These are phyloP conservation scores for Colletotrichum tamarilloi DNA, from an alignment of 2,329 filamentous ascomycete species.

Conservation along the genomic window DNA sequence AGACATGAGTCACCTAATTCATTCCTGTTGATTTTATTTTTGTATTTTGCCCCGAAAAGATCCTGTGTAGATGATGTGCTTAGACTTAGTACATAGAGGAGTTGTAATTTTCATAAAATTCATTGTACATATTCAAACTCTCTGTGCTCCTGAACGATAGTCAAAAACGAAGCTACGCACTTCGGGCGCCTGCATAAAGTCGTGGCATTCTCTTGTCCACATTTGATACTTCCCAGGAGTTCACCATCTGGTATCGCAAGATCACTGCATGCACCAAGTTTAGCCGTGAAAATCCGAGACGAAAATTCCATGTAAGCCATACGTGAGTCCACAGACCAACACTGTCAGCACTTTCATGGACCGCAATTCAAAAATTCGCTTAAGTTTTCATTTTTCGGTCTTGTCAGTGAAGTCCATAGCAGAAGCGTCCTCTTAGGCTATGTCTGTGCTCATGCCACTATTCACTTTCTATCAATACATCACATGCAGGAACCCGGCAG, in stretches of 20 bases:
- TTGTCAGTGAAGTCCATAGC: not conserved
- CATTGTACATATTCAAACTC: not conserved
- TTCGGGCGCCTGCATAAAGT: too few relatives aligned
- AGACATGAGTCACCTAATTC: not conserved
- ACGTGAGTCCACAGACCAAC: too few relatives aligned
- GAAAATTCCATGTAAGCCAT: too few relatives aligned
- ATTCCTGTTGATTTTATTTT: not conserved
- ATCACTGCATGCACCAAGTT: too few relatives aligned
- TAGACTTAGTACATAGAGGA: too few relatives aligned
- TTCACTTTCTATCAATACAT: not conserved
- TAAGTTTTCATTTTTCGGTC: not conserved
- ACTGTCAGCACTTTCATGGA: not conserved
- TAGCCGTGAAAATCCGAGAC: too few relatives aligned
- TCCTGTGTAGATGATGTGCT: not conserved
- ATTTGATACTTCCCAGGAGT: too few relatives aligned
- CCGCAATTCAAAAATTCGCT: not conserved
- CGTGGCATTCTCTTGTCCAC: too few relatives aligned
- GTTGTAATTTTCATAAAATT: not conserved
- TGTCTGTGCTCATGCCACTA: not conserved
- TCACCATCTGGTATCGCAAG: too few relatives aligned
- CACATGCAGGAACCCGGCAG: not conserved
- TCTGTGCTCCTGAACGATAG: too few relatives aligned
- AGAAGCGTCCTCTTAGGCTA: not conserved
- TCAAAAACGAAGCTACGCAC: too few relatives aligned
- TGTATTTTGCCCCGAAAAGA: not conserved